phyloP scores from a whole-genome alignment of 805 yeast genomes.

The Schizosaccharomyces lindneri region DNA sequence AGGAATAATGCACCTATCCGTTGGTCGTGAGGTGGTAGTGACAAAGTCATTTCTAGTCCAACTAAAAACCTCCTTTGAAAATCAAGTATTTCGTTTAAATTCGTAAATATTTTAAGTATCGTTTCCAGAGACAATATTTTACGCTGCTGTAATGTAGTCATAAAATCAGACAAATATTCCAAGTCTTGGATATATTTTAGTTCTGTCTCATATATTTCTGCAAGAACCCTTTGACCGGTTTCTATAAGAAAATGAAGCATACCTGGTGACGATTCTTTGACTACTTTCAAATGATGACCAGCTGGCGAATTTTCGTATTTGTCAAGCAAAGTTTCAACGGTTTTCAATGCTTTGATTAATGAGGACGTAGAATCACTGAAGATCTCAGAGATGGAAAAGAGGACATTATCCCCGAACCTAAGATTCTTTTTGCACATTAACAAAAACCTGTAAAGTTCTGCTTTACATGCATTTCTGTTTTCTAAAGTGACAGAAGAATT shows the following conservation, averaged over 20 bases:
- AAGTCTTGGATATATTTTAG: constrained; percentile 79
- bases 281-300: not conserved
- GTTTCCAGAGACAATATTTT: constrained; percentile 57
- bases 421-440: constrained; percentile 61
- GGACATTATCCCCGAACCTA: constrained; percentile 41
- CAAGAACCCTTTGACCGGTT: constrained; percentile 50
- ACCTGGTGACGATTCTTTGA: not conserved
- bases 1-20: constrained; percentile 73
- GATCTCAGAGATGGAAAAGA: constrained; percentile 76
- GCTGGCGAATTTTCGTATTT: constrained; percentile 12
- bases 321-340: constrained; percentile 40
- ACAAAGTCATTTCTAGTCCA: constrained; percentile 70
- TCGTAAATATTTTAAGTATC: constrained; percentile 62
- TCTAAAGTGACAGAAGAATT: constrained; percentile 12
- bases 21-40: constrained; percentile 48
- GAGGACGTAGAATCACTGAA: constrained; percentile 63
- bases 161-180: constrained; percentile 42
- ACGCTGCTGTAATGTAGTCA: constrained; percentile 36
- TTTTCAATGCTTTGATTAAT: constrained; percentile 45
- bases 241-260: constrained; percentile 17
- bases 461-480: constrained; percentile 31
- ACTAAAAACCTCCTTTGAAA: constrained; percentile 74
- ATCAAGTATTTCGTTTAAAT: constrained; percentile 58
- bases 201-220: constrained; percentile 71
- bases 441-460: constrained; percentile 71